phyloP scores from a whole-genome alignment of 2,329 filamentous ascomycete species.

The Verticillium longisporum region DNA sequence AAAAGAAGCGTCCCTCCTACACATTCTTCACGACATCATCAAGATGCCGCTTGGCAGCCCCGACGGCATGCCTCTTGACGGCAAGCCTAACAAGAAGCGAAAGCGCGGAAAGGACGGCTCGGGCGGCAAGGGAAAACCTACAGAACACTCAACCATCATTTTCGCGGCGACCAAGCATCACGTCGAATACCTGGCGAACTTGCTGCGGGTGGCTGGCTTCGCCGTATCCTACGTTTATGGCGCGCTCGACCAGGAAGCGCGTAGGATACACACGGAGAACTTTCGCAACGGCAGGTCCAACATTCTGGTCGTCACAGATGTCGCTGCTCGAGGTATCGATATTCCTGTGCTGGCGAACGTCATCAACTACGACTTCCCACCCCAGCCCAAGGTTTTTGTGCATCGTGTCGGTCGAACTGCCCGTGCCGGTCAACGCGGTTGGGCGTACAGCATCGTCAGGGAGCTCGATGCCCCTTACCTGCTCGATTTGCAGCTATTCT shows the following conservation, averaged over 20 bases:
- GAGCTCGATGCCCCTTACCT: conserved; percentile 88
- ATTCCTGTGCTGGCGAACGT: conserved; percentile 94
- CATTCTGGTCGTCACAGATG: conserved; percentile 91
- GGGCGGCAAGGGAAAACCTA: conserved; percentile 62
- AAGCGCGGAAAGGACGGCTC: conserved; percentile 53
- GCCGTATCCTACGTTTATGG: conserved; percentile 93
- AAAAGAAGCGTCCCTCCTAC: conserved; percentile 86
- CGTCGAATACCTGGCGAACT: conserved; percentile 80
- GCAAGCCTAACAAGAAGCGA: conserved; percentile 57
- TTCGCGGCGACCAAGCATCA: conserved; percentile 96
- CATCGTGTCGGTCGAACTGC: conserved; percentile 95
- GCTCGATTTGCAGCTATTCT: conserved; percentile 87
- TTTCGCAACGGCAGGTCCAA: conserved; percentile 81
- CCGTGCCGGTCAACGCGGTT: conserved; percentile 84
- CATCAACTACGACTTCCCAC: conserved; percentile 97
- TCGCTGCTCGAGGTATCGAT: conserved; percentile 95
- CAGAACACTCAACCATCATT: conserved; percentile 86
- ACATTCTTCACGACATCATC: conserved; percentile 87
- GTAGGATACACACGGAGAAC: conserved; percentile 84
- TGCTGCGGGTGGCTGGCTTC: conserved; percentile 79
- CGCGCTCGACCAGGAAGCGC: conserved; percentile 86
- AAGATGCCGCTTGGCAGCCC: conserved; percentile 71
- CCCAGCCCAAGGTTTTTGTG: conserved; percentile 93
- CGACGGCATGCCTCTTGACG: conserved; percentile 39
- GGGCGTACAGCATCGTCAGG: conserved; percentile 89